Conservation (phyloP, 106 monocot genomes). For the Platanthera guangdongensis region DNA sequence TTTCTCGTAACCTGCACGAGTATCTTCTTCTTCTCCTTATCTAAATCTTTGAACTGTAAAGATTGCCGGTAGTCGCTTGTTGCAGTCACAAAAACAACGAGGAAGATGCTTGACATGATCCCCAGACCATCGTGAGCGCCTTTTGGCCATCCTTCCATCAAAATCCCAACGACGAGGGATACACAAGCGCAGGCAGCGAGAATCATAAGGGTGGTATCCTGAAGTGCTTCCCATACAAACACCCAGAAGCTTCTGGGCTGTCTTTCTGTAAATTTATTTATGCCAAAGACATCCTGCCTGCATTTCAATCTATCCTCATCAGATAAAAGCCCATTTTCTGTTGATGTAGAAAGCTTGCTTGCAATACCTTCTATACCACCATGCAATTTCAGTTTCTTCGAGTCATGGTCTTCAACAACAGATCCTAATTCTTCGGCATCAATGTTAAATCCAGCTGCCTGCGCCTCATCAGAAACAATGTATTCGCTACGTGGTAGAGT, state of each 20-base stretch:
- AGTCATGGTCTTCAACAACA: constrained; percentile 17
- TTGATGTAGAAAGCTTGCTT: constrained; percentile 11
- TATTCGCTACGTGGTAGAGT: constrained; percentile 4
- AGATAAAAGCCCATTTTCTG: constrained; percentile 3
- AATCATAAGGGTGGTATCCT: constrained; percentile 15
- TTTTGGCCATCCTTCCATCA: constrained; percentile 24
- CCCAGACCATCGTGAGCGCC: constrained; percentile 23
- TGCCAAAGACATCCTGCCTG: constrained; percentile 10
- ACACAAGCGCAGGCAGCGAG: constrained; percentile 8
- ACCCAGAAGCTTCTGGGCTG: constrained; percentile 15
- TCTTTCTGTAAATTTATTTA: constrained; percentile 12
- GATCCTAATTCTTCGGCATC: constrained; percentile 15
- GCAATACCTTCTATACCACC: constrained; percentile 20
- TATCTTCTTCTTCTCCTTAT: constrained; percentile 26
- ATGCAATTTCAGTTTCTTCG: constrained; percentile 15
- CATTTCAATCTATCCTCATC: constrained; percentile 5
- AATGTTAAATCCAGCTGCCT: constrained; percentile 15
- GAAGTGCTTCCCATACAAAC: constrained; percentile 24
- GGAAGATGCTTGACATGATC: constrained; percentile 14
- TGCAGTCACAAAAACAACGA: constrained; percentile 24
- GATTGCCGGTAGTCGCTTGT: constrained; percentile 22
- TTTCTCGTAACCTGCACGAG: constrained; percentile 16
- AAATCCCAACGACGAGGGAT: constrained; percentile 14
- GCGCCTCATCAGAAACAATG: constrained; percentile 12
- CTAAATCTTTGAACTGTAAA: constrained; percentile 23